Conservation (phyloP, 2,329 filamentous ascomycete species). For the Decorospora gaudefroyi region DNA sequence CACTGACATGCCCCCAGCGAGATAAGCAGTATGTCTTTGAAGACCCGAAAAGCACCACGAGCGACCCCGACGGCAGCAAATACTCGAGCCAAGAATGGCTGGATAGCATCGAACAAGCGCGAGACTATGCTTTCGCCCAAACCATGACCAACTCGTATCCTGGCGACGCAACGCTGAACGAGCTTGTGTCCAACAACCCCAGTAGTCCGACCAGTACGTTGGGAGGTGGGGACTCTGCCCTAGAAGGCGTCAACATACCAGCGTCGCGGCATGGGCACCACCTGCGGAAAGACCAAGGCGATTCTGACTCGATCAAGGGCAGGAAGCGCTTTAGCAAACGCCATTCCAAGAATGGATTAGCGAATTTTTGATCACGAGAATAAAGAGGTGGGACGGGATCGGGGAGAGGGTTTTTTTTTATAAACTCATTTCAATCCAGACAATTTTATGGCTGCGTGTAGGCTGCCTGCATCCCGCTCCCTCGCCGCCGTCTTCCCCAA, state of each 20-base stretch:
- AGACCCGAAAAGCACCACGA: slow-evolving; percentile 75
- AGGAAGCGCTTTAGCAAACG: slow-evolving; percentile 81
- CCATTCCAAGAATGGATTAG: slow-evolving; percentile 92
- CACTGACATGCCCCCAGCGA: slow-evolving; percentile 58
- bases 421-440: too few species aligned
- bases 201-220: slow-evolving; percentile 79
- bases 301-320: slow-evolving; percentile 61
- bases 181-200: slow-evolving; percentile 63
- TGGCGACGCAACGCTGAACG: slow-evolving; percentile 54
- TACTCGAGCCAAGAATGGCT: slow-evolving; percentile 88
- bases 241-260: slow-evolving; percentile 55
- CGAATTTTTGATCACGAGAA: slow-evolving; percentile 67
- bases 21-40: slow-evolving; percentile 94
- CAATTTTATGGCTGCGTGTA: too few species aligned
- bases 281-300: slow-evolving; percentile 54
- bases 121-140: slow-evolving; percentile 79
- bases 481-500: too few species aligned
- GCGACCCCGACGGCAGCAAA: slow-evolving; percentile 65
- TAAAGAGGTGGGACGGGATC: too few species aligned
- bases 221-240: slow-evolving; percentile 57
- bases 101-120: slow-evolving; percentile 82
- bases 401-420: too few species aligned
- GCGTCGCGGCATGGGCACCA: slow-evolving; percentile 58
- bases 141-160: slow-evolving; percentile 68
- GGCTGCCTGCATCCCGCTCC: too few species aligned